These are phyloP conservation scores for Populus tremula DNA, from an alignment of 345 rosid genomes.

Conservation along the genomic window DNA sequence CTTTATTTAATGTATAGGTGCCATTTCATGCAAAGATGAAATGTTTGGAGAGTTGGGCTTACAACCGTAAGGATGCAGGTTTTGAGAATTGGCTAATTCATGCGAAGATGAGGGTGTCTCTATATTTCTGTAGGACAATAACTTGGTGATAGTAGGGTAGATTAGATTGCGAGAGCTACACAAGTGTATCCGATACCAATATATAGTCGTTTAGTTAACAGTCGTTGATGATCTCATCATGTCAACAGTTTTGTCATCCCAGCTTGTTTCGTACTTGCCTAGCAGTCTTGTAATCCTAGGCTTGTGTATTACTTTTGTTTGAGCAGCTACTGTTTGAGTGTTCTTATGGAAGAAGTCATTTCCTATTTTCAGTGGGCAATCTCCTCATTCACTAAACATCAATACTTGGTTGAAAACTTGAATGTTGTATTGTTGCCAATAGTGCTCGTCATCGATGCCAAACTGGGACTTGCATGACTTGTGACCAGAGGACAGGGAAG, in stretches of 20 bases:
- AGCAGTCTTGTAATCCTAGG: background rate
- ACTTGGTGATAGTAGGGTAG: background rate
- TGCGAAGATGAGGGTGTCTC: background rate
- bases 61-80: background rate
- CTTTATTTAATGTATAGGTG: slow-evolving; percentile 38
- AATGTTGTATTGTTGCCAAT: too few relatives aligned
- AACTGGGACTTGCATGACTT: too few relatives aligned
- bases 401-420: background rate
- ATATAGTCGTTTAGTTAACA: background rate
- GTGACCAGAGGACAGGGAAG: background rate
- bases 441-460: too few relatives aligned
- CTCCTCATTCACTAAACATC: background rate
- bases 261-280: background rate
- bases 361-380: background rate
- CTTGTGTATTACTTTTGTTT: background rate
- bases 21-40: background rate
- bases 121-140: background rate
- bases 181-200: background rate
- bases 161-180: background rate
- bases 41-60: background rate
- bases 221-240: slow-evolving; percentile 17
- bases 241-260: slow-evolving; percentile 16
- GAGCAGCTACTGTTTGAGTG: too few relatives aligned
- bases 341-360: background rate
- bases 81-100: background rate